Percentiles rank a stretch among this genome's conserved stretches.
These are phyloP conservation scores for Parasitella parasitica DNA, from an alignment of 371 early-diverging fungal species.

Conservation along the genomic window DNA sequence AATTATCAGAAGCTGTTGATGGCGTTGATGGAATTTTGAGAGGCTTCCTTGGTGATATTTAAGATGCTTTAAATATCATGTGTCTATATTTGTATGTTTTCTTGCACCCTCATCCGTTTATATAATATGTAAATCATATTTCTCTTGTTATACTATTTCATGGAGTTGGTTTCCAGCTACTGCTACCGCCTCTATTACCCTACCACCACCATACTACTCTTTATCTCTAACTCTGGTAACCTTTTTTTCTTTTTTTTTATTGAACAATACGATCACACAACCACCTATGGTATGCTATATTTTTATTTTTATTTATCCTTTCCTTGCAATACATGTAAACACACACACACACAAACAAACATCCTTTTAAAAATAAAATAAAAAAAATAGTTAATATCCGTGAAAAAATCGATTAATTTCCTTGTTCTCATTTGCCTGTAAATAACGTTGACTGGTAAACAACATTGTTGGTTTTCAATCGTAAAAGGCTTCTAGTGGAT, in stretches of 20 bases:
- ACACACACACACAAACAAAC: no score
- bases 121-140: constrained; percentile 9
- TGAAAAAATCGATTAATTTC: not conserved
- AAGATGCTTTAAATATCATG: not conserved
- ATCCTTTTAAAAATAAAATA: not conserved
- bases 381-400: not conserved
- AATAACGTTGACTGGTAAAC: no score
- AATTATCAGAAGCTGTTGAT: constrained; percentile 5
- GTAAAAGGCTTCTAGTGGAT: no score
- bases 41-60: constrained; percentile 21
- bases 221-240: not conserved
- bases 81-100: constrained; percentile 1
- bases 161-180: not conserved
- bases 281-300: not conserved
- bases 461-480: no score
- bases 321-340: not conserved
- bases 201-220: not conserved
- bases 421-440: no score
- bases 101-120: not conserved
- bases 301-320: not conserved
- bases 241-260: not conserved
- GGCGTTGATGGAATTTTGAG: constrained; percentile 12
- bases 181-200: no score
- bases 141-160: not conserved
- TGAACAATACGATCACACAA: not conserved